Percentiles rank a stretch among this genome's conserved stretches.
Evolutionary conservation across 306 rosid genomes (phyloP).

Genomic region (Acacia acuminata): DNA sequence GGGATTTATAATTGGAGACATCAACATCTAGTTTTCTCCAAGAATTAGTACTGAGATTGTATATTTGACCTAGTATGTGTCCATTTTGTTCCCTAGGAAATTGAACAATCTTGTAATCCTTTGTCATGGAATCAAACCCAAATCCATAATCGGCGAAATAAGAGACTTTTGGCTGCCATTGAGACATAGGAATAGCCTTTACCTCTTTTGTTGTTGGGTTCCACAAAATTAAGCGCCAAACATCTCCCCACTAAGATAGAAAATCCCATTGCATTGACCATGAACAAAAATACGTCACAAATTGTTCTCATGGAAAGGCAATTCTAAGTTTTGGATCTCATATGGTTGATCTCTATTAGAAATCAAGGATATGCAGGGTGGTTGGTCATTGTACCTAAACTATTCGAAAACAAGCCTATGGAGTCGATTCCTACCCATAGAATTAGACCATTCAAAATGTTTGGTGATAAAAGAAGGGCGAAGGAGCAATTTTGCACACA

Average conservation of each 20-base stretch:
- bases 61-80: not conserved
- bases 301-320: not conserved
- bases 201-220: not conserved
- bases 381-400: not conserved
- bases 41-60: not conserved
- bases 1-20: not conserved
- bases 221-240: not conserved
- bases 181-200: not conserved
- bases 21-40: not conserved
- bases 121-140: not conserved
- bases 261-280: not conserved
- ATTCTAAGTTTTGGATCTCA: not conserved
- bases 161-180: not conserved
- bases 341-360: not conserved
- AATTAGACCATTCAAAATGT: not conserved
- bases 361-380: not conserved
- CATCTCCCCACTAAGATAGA: not conserved
- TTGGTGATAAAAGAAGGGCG: not conserved
- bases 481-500: too few relatives aligned
- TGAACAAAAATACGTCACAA: too few relatives aligned
- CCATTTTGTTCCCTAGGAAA: not conserved
- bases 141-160: not conserved
- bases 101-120: not conserved
- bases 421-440: not conserved
- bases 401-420: not conserved